These are phyloP conservation scores for Chaetothyriales sp. DNA, from an alignment of 2,329 filamentous ascomycete genomes.

Conservation along the genomic window DNA sequence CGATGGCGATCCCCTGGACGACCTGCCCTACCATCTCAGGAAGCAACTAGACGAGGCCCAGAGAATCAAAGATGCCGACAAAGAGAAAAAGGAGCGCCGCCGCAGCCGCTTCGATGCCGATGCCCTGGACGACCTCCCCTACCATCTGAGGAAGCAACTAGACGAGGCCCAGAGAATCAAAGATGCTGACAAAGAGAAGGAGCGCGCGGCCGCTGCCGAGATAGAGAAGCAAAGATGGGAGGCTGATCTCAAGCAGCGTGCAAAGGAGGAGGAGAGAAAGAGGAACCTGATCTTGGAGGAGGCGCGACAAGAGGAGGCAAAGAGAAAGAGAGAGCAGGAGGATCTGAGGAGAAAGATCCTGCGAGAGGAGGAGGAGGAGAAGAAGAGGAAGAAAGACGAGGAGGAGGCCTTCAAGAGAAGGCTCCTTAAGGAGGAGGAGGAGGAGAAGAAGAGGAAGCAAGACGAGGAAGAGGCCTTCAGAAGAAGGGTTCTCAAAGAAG, in stretches of 20 bases:
- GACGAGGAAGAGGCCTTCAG: slow-evolving; percentile 16
- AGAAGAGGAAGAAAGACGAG: slow-evolving; percentile 15
- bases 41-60: slow-evolving; percentile 20
- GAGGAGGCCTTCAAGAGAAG: slow-evolving; percentile 17
- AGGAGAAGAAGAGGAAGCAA: slow-evolving; percentile 10
- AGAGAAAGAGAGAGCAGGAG: slow-evolving; percentile 20
- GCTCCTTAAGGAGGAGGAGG: slow-evolving; percentile 17
- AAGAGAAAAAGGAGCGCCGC: slow-evolving; percentile 29
- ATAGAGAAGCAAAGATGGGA: slow-evolving; percentile 17
- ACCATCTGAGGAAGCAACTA: slow-evolving; percentile 19
- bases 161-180: slow-evolving; percentile 25
- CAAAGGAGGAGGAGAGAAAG: slow-evolving; percentile 30
- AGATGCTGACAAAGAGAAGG: slow-evolving; percentile 28
- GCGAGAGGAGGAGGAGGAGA: slow-evolving; percentile 17
- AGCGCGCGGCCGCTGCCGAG: slow-evolving; percentile 24
- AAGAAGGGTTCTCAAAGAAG: slow-evolving; percentile 16
- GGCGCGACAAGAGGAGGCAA: slow-evolving; percentile 20
- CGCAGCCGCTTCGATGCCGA: slow-evolving; percentile 23
- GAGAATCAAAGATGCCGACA: slow-evolving; percentile 28
- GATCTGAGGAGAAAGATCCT: slow-evolving; percentile 9
- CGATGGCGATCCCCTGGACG: slow-evolving; percentile 20
- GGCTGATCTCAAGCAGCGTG: slow-evolving; percentile 30
- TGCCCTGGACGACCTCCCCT: slow-evolving; percentile 18
- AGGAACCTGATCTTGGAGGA: slow-evolving; percentile 15
- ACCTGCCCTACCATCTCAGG: slow-evolving; percentile 17